These are phyloP conservation scores for Pulveroboletus sp. DNA, from an alignment of 768 basidiomycete species.

Conservation along the genomic window DNA sequence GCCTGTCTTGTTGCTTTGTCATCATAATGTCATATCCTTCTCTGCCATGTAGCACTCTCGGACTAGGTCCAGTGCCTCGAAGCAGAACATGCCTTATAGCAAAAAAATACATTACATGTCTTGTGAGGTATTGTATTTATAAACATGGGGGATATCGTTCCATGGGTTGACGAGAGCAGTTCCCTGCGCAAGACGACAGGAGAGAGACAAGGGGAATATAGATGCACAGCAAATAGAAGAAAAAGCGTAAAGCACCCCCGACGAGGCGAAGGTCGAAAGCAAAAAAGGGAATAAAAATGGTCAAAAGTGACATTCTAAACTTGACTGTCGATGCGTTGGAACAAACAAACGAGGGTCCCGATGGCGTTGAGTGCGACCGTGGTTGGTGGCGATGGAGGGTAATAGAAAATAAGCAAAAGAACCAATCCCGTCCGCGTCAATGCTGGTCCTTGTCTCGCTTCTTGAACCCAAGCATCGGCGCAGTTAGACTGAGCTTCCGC, in stretches of 20 bases:
- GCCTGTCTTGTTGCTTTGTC: conserved; percentile 1
- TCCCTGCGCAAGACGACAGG: conserved; percentile 4
- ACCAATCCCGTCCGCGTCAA: conserved; percentile 11
- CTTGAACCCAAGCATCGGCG: conserved; percentile 55
- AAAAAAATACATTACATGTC: conserved; percentile 24
- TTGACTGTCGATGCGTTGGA: not conserved
- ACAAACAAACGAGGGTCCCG: not conserved
- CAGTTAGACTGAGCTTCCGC: conserved; percentile 68
- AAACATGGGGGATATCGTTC: conserved; percentile 17
- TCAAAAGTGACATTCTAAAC: conserved; percentile 11
- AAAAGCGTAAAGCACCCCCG: not conserved
- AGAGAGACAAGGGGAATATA: not conserved
- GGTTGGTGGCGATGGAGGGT: not conserved
- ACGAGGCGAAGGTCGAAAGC: conserved; percentile 5
- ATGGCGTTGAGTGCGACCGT: not conserved
- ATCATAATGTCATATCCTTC: not conserved
- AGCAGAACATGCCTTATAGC: conserved; percentile 17
- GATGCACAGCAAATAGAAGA: not conserved
- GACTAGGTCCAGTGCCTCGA: conserved; percentile 5
- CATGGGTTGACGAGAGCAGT: conserved; percentile 11
- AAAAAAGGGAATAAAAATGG: conserved; percentile 29
- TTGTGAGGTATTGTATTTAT: conserved; percentile 23
- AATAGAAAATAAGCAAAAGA: not conserved
- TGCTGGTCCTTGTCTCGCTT: conserved; percentile 51
- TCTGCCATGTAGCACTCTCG: conserved; percentile 10